A percentile compares a stretch with the other conserved stretches of the same genome.
These are phyloP conservation scores for Heterobasidion annosum DNA, from an alignment of 1,284 basidiomycete genomes.

Conservation along the genomic window DNA sequence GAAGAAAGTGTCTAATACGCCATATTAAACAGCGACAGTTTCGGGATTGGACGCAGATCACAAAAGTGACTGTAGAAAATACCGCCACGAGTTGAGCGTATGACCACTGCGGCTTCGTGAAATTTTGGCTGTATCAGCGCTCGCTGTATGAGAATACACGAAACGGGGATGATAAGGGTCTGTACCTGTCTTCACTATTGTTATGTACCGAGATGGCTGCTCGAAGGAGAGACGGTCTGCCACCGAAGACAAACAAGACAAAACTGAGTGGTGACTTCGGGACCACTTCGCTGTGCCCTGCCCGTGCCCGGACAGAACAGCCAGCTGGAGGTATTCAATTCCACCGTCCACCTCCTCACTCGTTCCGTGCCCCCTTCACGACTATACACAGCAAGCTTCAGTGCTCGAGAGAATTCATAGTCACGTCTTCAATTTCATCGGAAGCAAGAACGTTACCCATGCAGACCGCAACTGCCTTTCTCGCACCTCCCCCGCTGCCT, in stretches of 20 bases:
- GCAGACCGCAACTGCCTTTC: slow-evolving; percentile 9
- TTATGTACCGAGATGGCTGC: no score
- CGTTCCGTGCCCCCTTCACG: not conserved
- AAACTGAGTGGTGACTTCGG: not conserved
- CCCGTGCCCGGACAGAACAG: not conserved
- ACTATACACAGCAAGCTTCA: not conserved
- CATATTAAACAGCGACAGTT: no score
- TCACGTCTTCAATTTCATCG: not conserved
- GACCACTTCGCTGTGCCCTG: not conserved
- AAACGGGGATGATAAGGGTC: no score
- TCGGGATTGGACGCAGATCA: no score
- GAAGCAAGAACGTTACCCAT: slow-evolving; percentile 1
- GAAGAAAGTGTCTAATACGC: no score
- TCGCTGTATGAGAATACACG: no score
- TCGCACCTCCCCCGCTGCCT: slow-evolving; percentile 8
- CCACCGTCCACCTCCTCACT: not conserved
- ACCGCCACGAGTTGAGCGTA: no score
- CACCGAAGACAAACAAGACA: not conserved
- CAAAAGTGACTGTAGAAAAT: no score
- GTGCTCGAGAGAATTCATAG: not conserved
- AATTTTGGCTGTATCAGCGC: no score
- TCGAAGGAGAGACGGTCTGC: not conserved
- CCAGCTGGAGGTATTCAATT: not conserved
- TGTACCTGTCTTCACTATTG: no score
- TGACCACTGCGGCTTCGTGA: no score